Base-by-base conservation (phyloP, 2,329 filamentous ascomycete genomes). In the Cadophora sp. region DNA sequence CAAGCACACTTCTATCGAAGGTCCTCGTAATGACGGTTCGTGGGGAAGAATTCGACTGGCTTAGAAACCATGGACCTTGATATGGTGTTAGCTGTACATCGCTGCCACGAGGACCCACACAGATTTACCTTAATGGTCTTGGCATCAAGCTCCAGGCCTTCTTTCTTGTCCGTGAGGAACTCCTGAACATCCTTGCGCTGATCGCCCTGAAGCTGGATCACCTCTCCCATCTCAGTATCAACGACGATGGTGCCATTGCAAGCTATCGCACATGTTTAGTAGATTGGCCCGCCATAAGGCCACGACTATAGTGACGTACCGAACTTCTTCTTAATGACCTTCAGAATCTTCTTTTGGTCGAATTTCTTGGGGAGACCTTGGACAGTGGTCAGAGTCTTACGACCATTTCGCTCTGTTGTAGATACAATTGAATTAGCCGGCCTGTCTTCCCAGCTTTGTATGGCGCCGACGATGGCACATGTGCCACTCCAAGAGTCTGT, bases 321-420 rank as follows among this genome's bases (percentile, higher is more conserved):
- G 80, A 98, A 98, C 82, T 97, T 96, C 90, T 98, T 98, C 91
- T 98, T 98, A 87, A 98, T 97, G 84, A 97, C 94, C 87, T 97
- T 97, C 79, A 99, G 91, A 82, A 99, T 97, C 87, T 97, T 97
- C 90, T 97, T 98, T 84, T 96, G 94, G 85, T 97, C 95, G 80
- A 97, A 98, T 82, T 98, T 97, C 87, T 96, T 96, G 73, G 96
- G 95, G 79, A 99, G 91, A 84, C 96, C 96, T 89, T 98, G 95
- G 79, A 99, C 94, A 79, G 96, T 99, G 79, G 96, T 99, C 92
- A 99, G 89, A 87, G 96, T 98, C 90, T 99, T 99, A 84, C 96
- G 96, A 90, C 96, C 96, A 98, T 99, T 99, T 86, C 96, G 96
- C 87, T 99, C 95, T 98, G 82, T 76, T 58, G 51, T 4, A 56